Conservation (phyloP, 2,329 filamentous ascomycete genomes). For the Pseudomassariella vexata region DNA sequence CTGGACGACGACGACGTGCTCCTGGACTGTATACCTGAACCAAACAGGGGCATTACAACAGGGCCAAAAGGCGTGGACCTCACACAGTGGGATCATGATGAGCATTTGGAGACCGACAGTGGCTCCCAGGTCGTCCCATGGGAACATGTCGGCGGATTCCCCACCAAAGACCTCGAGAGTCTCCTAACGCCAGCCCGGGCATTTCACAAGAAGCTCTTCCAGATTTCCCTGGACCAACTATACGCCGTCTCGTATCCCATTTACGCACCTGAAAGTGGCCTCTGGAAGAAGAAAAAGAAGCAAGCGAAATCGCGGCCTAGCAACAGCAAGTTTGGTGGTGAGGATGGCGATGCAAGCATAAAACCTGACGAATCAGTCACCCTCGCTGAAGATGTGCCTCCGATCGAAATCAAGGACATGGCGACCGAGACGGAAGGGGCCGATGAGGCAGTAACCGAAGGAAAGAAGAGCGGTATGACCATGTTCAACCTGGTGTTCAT, state of each 20-base stretch:
- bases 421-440: conserved; percentile 26
- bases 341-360: conserved; percentile 14
- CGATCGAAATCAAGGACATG: conserved; percentile 19
- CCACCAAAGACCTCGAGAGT: conserved; percentile 72
- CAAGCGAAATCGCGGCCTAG: conserved; percentile 21
- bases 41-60: conserved; percentile 24
- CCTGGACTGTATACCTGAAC: conserved; percentile 38
- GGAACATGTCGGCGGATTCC: conserved; percentile 69
- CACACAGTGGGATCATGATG: conserved; percentile 43
- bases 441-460: conserved; percentile 44
- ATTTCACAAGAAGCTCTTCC: conserved; percentile 77
- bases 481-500: conserved; percentile 99
- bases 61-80: conserved; percentile 31
- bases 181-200: conserved; percentile 69
- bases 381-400: conserved; percentile 14
- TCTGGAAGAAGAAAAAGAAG: conserved; percentile 64
- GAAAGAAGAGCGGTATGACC: conserved; percentile 69
- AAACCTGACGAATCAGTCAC: conserved; percentile 14
- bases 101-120: conserved; percentile 49
- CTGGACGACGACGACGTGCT: conserved; percentile 47
- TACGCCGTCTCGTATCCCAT: conserved; percentile 79
- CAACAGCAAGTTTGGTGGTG: conserved; percentile 17
- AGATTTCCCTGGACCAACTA: conserved; percentile 74
- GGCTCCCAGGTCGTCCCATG: conserved; percentile 58
- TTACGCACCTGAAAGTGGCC: conserved; percentile 72